phyloP scores from a whole-genome alignment of 2,329 filamentous ascomycete genomes.

The Purpureocillium takamizusanense region DNA sequence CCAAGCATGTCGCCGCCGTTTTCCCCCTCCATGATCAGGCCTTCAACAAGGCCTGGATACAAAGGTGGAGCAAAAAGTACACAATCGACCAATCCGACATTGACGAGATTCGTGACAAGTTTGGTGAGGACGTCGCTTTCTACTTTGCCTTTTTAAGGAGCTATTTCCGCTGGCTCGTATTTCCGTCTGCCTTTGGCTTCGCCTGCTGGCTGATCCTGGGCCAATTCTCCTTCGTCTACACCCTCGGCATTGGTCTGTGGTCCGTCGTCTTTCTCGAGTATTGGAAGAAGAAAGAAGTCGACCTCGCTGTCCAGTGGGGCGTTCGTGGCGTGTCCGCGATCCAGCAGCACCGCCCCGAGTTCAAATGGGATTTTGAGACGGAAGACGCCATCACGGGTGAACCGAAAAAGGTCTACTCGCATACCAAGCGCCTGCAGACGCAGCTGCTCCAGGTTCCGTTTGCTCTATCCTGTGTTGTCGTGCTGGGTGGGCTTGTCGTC shows the following conservation, averaged over 20 bases:
- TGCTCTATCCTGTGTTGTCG: constrained; percentile 60
- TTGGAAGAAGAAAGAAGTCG: constrained; percentile 89
- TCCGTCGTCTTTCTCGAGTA: constrained; percentile 85
- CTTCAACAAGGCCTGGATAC: constrained; percentile 70
- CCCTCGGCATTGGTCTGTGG: constrained; percentile 73
- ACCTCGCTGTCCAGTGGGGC: constrained; percentile 81
- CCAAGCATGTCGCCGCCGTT: constrained; percentile 57
- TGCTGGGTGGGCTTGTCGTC: constrained; percentile 74
- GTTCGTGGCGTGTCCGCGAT: constrained; percentile 77
- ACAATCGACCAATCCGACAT: constrained; percentile 57
- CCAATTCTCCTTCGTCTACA: constrained; percentile 75
- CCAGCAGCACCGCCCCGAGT: constrained; percentile 68
- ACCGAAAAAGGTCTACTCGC: constrained; percentile 64
- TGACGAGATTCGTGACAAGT: constrained; percentile 65
- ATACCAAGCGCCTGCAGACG: constrained; percentile 62
- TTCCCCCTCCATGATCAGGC: constrained; percentile 72
- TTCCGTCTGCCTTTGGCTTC: constrained; percentile 71
- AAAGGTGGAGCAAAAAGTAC: constrained; percentile 64
- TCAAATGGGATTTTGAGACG: constrained; percentile 67
- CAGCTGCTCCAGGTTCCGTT: constrained; percentile 83
- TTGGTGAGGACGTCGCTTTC: constrained; percentile 80
- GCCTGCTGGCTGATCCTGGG: constrained; percentile 75
- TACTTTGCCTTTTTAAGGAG: constrained; percentile 93
- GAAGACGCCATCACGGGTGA: constrained; percentile 79
- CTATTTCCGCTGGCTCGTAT: constrained; percentile 79